Evolutionary conservation across 2,329 filamentous ascomycete genomes (phyloP), one percentile per base, ranked within the genome.

Genomic region (Trichoderma gracile): DNA sequence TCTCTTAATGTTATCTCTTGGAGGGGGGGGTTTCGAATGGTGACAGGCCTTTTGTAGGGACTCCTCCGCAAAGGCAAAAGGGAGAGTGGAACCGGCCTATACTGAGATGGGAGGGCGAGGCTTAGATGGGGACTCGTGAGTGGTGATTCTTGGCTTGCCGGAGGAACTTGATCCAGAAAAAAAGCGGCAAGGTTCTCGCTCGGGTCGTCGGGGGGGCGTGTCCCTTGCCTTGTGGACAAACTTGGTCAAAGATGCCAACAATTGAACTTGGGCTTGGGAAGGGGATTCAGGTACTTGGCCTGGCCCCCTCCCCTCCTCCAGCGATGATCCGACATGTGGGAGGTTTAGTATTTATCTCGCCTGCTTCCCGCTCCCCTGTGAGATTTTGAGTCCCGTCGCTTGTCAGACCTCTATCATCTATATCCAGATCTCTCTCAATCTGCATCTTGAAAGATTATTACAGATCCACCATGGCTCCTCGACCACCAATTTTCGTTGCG

Each of bases 401-500:
- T 3, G 30, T 27, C 43, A 27, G 47, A 25, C 2, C 30, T 47
- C 7, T 38, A 33, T 52, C n/a, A n/a, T n/a, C n/a, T 27, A 12
- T 33, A 12, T 33, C 30, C 30, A 9, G 30, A 33, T 30, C 30
- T 33, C 9, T 33, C 30, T 33, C 10, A 33, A 33, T 6, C 25
- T 4, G 7, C 7, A 27, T 27, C 25, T 27, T n/a, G n/a, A n/a
- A n/a, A n/a, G n/a, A n/a, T n/a, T n/a, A n/a, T 33, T 10, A 33
- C 2, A 9, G 10, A 10, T 19, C 50, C 71, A 81, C 69, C 69
- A 93, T 93, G 90, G 87, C 89, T 70, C 71, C 72, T 63, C 75
- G 84, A 80, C 76, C 95, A 45, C 30, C 30, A 9, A 91, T 98
- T 76, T 98, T 98, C 76, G 88, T 95, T 73, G 92, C 89, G 65